These are phyloP conservation scores for Fusarium pseudograminearum DNA, from an alignment of 2,329 filamentous ascomycete species.

Conservation along the genomic window DNA sequence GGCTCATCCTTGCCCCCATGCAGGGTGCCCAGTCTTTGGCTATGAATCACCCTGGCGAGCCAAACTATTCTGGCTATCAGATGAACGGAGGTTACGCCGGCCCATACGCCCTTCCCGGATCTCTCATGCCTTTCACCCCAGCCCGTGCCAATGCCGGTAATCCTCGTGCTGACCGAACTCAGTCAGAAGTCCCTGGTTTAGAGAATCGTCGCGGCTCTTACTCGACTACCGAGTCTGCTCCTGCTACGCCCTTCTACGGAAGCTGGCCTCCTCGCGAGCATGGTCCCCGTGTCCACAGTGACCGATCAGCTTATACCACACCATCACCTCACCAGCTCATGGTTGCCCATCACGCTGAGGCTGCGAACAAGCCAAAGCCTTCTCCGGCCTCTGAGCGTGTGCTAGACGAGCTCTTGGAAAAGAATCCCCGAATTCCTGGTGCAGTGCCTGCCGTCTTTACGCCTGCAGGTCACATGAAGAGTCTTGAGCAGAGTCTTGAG, in stretches of 20 bases:
- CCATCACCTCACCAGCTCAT: slow-evolving; percentile 73
- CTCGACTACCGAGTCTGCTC: slow-evolving; percentile 75
- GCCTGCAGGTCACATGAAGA: slow-evolving; percentile 86
- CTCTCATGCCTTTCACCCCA: slow-evolving; percentile 65
- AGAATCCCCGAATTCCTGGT: slow-evolving; percentile 85
- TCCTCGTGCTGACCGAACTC: slow-evolving; percentile 61
- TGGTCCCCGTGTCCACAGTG: slow-evolving; percentile 68
- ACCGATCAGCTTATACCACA: slow-evolving; percentile 74
- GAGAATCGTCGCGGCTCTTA: slow-evolving; percentile 76
- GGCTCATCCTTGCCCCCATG: slow-evolving; percentile 55
- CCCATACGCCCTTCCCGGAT: slow-evolving; percentile 54
- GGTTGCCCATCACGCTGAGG: slow-evolving; percentile 55
- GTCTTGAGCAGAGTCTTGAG: slow-evolving; percentile 91
- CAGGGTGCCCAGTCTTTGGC: slow-evolving; percentile 52
- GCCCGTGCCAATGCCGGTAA: slow-evolving; percentile 60
- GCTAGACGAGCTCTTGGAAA: slow-evolving; percentile 74
- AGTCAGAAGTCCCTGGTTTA: slow-evolving; percentile 69
- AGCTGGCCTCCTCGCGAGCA: slow-evolving; percentile 67
- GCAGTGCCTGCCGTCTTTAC: slow-evolving; percentile 92
- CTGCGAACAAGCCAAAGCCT: slow-evolving; percentile 57
- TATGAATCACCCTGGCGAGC: slow-evolving; percentile 52
- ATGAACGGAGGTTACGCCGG: slow-evolving; percentile 53
- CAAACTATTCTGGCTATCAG: slow-evolving; percentile 51
- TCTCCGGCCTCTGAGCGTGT: slow-evolving; percentile 59
- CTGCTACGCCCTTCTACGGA: slow-evolving; percentile 73